Evolutionary conservation across 331 rosid species (phyloP).

Genomic region (Dryas integrifolia): DNA sequence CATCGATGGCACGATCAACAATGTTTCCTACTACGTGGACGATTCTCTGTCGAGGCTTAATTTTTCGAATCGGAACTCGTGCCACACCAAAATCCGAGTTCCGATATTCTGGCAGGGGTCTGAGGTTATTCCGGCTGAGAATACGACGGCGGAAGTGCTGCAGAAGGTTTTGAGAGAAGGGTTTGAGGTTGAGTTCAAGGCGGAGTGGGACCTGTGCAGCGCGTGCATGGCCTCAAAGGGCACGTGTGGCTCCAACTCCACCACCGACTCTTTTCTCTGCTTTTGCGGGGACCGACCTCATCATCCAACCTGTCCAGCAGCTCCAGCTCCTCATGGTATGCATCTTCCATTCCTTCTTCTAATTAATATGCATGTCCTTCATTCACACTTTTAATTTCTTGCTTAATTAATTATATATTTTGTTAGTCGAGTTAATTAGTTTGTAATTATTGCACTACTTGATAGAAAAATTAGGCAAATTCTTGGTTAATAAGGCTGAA

Average conservation of each 20-base stretch:
- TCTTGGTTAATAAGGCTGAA: too few species aligned
- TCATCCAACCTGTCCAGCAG: neutral
- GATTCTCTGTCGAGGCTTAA: neutral
- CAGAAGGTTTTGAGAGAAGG: neutral
- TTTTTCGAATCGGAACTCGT: fast-evolving
- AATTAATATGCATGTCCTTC: neutral
- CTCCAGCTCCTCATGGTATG: neutral
- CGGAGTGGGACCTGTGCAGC: neutral
- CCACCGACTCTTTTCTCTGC: neutral
- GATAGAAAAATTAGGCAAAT: too few species aligned
- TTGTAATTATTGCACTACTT: too few species aligned
- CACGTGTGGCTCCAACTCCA: constrained; percentile 4
- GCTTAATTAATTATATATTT: neutral
- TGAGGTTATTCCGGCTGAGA: fast-evolving
- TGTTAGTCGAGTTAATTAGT: too few species aligned
- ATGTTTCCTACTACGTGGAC: neutral
- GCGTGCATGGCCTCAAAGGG: neutral
- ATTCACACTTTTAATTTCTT: neutral
- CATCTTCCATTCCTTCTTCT: neutral
- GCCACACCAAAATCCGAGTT: neutral
- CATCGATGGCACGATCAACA: too few species aligned
- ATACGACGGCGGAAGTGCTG: neutral
- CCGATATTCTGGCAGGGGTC: neutral
- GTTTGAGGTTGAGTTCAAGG: neutral
- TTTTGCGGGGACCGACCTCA: neutral